phyloP scores from a whole-genome alignment of 805 yeast species.

The Wickerhamiella sorbophila region DNA sequence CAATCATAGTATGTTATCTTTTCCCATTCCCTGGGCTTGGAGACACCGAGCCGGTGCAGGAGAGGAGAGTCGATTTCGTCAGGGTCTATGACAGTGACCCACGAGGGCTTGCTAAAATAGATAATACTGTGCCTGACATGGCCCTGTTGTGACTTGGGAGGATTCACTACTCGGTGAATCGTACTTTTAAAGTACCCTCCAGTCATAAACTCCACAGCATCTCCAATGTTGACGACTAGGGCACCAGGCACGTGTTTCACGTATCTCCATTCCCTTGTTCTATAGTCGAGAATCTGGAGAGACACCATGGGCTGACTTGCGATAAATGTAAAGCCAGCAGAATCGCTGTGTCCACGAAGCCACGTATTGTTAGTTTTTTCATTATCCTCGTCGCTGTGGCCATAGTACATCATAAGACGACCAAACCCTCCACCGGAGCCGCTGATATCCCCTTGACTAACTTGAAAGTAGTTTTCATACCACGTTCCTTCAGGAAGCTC shows the following conservation, averaged over 20 bases:
- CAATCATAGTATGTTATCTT: constrained; percentile 30
- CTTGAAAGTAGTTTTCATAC: constrained; percentile 27
- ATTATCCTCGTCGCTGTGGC: constrained; percentile 23
- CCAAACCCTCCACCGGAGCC: constrained; percentile 31
- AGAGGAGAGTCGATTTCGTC: constrained; percentile 29
- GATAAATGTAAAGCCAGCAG: constrained; percentile 30
- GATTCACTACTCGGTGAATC: constrained; percentile 35
- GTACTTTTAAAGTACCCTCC: constrained; percentile 36
- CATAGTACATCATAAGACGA: constrained; percentile 28
- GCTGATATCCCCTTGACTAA: constrained; percentile 22
- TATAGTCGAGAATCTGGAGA: constrained; percentile 29
- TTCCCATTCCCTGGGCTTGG: constrained; percentile 26
- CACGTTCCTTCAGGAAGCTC: constrained; percentile 35
- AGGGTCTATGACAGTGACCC: constrained; percentile 30
- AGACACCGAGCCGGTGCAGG: constrained; percentile 25
- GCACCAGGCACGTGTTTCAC: constrained; percentile 28
- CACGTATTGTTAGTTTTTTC: constrained; percentile 28
- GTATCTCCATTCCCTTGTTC: constrained; percentile 27
- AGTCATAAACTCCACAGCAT: constrained; percentile 29
- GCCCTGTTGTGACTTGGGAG: constrained; percentile 30
- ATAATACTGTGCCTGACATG: constrained; percentile 30
- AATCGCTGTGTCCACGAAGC: constrained; percentile 37
- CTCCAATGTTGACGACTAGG: constrained; percentile 31
- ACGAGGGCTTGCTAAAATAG: constrained; percentile 31
- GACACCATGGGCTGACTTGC: constrained; percentile 31